A percentile compares a stretch with the other conserved stretches of the same genome.
Evolutionary conservation across 2,329 filamentous ascomycete species (phyloP).

Genomic region (Ophiocordyceps polyrhachis-furcata): DNA sequence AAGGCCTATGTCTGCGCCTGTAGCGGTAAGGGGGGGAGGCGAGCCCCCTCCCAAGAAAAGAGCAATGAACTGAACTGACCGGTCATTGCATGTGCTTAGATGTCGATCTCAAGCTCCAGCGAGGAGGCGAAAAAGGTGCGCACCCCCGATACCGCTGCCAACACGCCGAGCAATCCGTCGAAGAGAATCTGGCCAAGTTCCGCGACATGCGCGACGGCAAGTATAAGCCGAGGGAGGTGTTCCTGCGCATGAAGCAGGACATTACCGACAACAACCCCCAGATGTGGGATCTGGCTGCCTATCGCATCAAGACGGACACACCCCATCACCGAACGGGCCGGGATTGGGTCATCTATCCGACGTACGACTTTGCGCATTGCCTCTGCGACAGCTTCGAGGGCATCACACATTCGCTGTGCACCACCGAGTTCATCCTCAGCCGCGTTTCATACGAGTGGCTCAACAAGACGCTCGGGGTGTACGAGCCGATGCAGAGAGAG

Average conservation of each 20-base stretch:
- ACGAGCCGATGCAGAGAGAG: slow-evolving; percentile 87
- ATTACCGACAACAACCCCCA: slow-evolving; percentile 72
- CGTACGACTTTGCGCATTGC: slow-evolving; percentile 85
- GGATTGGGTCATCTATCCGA: slow-evolving; percentile 86
- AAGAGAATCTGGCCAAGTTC: slow-evolving; percentile 68
- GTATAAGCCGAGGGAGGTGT: slow-evolving; percentile 68
- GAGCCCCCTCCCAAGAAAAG: too few relatives aligned
- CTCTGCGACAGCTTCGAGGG: slow-evolving; percentile 82
- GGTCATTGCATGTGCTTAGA: slow-evolving; percentile 19
- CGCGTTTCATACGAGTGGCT: slow-evolving; percentile 83
- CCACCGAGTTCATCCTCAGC: slow-evolving; percentile 75
- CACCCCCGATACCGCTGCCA: slow-evolving; percentile 59
- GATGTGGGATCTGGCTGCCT: slow-evolving; percentile 92
- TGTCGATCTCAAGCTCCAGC: slow-evolving; percentile 68
- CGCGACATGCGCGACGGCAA: slow-evolving; percentile 80
- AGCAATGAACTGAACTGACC: neutral
- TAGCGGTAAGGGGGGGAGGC: slow-evolving; percentile 35
- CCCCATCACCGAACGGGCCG: slow-evolving; percentile 63
- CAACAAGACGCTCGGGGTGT: slow-evolving; percentile 63
- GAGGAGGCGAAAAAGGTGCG: slow-evolving; percentile 55
- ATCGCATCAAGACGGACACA: slow-evolving; percentile 55
- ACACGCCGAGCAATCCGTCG: slow-evolving; percentile 56
- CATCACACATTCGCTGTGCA: slow-evolving; percentile 85
- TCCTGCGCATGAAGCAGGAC: slow-evolving; percentile 85
- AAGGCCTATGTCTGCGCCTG: slow-evolving; percentile 73